Evolutionary conservation across 2,329 filamentous ascomycete genomes (phyloP), one percentile per base, ranked within the genome.

Genomic region (Polytolypa hystricis): DNA sequence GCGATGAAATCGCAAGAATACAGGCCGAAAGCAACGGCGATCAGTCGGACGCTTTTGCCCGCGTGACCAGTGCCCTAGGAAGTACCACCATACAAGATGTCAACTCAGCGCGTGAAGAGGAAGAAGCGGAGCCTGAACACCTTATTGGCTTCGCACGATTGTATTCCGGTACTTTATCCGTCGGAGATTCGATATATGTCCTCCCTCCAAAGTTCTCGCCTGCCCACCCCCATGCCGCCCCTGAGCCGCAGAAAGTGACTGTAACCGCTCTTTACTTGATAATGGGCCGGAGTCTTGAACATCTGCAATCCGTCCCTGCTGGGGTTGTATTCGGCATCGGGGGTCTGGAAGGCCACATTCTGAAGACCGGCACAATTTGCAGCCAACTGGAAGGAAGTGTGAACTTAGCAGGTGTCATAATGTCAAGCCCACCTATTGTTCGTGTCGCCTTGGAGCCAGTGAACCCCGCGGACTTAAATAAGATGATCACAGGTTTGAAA

Each of bases 251-350:
- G 46, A 86, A 87, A 54, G 79, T 93, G 25, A 89, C 77, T 1
- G 78, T 98, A 34, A 87, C 79, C 11, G 84, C 84, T 2, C 68
- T 98, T 2, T 98, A 98, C 59, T 79, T 98, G 56, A 76, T 98
- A 37, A 98, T 98, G 91, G 91, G 91, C 19, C 74, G 89, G 40
- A 81, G 81, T 40, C 67, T 98, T 4, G 89, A 96, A 53, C 73
- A 80, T 1, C 72, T 98, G 0, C 73, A 76, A 11, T 81, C 81
- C 0, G 89, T 96, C 0, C 89, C 89, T 4, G 89, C 91, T 1
- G 91, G 91, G 29, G 87, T 93, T 5, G 82, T 98, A 4, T 96
- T 98, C 53, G 91, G 91, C 16, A 91, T 98, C 37, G 85, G 81
- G 20, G 91, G 91, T 2, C 73, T 98, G 1, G 87, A 91, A 52